A percentile compares a stretch with the other conserved stretches of the same genome.
Evolutionary conservation across 106 monocot species (phyloP).

Genomic region (Chionographis japonica): DNA sequence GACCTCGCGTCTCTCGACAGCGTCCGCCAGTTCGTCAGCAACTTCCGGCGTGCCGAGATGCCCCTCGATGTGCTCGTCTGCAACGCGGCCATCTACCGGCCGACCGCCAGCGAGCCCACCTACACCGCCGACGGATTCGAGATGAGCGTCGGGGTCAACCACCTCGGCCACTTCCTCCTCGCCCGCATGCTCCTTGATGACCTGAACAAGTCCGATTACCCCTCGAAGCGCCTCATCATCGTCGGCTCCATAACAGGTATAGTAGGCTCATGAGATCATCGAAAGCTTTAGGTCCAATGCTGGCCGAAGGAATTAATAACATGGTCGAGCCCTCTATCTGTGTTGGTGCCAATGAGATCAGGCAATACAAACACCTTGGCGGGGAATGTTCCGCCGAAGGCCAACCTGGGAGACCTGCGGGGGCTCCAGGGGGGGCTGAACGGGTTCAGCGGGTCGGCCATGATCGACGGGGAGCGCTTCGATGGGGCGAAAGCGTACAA

Average conservation of each 20-base stretch:
- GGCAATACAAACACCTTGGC: conserved; percentile 96
- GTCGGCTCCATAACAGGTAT: conserved; percentile 94
- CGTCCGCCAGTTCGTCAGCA: conserved; percentile 72
- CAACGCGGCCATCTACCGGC: conserved; percentile 87
- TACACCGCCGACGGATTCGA: conserved; percentile 95
- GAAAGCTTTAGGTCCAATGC: background rate
- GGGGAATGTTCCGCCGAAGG: conserved; percentile 90
- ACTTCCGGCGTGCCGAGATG: conserved; percentile 43
- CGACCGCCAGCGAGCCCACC: conserved; percentile 71
- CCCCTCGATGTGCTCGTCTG: conserved; percentile 82
- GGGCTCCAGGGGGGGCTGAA: conserved; percentile 64
- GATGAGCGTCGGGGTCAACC: conserved; percentile 93
- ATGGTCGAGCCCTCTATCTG: background rate
- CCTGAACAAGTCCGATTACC: conserved; percentile 68
- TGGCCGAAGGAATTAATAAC: background rate
- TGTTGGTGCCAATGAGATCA: conserved; percentile 8
- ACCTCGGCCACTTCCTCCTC: conserved; percentile 84
- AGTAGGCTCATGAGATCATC: background rate
- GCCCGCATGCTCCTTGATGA: conserved; percentile 65
- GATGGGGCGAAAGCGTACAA: conserved; percentile 96
- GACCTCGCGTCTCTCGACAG: conserved; percentile 93
- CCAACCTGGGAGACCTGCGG: conserved; percentile 76
- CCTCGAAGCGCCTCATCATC: conserved; percentile 77
- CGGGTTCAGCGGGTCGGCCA: conserved; percentile 45
- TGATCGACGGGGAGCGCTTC: conserved; percentile 83